Evolutionary conservation across 768 basidiomycete genomes (phyloP).

Genomic region (Hericium rajendrae): DNA sequence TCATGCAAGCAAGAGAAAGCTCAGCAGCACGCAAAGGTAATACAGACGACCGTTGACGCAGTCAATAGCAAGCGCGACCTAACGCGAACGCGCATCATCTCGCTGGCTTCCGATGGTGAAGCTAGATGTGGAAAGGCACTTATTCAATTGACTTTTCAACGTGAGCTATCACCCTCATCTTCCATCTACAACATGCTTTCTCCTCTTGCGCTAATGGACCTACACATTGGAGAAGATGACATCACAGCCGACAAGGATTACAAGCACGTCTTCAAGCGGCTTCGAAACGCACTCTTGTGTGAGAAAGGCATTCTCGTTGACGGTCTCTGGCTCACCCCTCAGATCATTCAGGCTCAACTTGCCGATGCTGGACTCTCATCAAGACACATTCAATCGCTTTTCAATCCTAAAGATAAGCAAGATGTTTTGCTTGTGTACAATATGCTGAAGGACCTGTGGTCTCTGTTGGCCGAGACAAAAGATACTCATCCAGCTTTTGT

Average conservation of each 20-base stretch:
- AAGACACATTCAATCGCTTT: background rate
- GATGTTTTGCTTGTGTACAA: background rate
- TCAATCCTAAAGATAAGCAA: constrained; percentile 2
- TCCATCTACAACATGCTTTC: background rate
- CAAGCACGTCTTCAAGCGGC: background rate
- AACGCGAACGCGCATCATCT: background rate
- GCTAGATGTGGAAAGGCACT: background rate
- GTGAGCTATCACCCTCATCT: background rate
- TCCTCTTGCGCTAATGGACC: background rate
- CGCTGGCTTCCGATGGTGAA: background rate
- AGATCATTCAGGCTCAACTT: background rate
- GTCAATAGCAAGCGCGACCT: background rate
- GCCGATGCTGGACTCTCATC: background rate
- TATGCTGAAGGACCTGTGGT: background rate
- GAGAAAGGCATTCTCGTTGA: background rate
- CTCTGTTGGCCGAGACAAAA: background rate
- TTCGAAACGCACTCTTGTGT: background rate
- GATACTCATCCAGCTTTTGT: too few species aligned
- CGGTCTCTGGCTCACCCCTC: background rate
- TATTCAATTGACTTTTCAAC: background rate
- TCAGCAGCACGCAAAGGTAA: background rate
- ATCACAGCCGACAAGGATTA: constrained; percentile 1
- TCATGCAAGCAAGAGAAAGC: background rate
- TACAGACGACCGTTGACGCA: background rate
- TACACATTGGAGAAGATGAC: background rate